Conservation (phyloP, 495 filamentous ascomycete species). For the Lasiosphaeria ovina region DNA sequence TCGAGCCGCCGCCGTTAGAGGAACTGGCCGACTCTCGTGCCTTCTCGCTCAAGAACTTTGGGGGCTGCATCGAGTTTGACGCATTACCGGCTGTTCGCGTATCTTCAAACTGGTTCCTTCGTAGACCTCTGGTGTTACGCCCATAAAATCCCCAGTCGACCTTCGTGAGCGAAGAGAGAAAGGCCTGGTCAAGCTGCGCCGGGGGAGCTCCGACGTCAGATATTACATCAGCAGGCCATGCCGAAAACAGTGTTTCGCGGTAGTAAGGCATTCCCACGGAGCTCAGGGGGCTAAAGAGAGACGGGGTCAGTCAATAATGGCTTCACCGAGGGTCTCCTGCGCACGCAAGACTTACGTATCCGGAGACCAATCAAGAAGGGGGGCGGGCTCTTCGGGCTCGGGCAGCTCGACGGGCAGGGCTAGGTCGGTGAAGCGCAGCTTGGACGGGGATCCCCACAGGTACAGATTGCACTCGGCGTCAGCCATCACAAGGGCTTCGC, state of each 20-base stretch:
- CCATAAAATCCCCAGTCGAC: slow-evolving; percentile 72
- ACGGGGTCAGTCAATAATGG: slow-evolving; percentile 14
- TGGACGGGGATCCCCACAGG: slow-evolving; percentile 88
- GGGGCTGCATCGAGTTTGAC: slow-evolving; percentile 55
- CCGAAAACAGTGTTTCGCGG: slow-evolving; percentile 79
- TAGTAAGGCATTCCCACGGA: slow-evolving; percentile 92
- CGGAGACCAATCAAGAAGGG: slow-evolving; percentile 60
- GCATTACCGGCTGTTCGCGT: slow-evolving; percentile 61
- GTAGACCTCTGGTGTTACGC: slow-evolving; percentile 68
- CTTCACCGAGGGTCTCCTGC: too few species aligned
- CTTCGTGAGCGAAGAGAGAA: slow-evolving; percentile 64
- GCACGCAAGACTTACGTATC: slow-evolving; percentile 56
- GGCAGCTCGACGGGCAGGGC: slow-evolving; percentile 75
- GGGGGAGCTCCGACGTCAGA: slow-evolving; percentile 85
- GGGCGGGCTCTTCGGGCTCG: slow-evolving; percentile 51
- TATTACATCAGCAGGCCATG: slow-evolving; percentile 78
- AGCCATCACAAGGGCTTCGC: slow-evolving; percentile 79
- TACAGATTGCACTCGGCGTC: slow-evolving; percentile 77
- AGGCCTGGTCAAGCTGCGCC: slow-evolving; percentile 67
- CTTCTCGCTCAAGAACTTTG: slow-evolving; percentile 93
- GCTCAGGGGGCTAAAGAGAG: slow-evolving; percentile 64
- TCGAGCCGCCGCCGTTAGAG: slow-evolving; percentile 19
- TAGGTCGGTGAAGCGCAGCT: slow-evolving; percentile 86
- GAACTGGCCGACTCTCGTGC: slow-evolving; percentile 63
- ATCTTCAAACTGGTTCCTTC: slow-evolving; percentile 81